Evolutionary conservation across 495 filamentous ascomycete species (phyloP), one percentile per base, ranked within the genome.

Genomic region (Annulohypoxylon moriforme): DNA sequence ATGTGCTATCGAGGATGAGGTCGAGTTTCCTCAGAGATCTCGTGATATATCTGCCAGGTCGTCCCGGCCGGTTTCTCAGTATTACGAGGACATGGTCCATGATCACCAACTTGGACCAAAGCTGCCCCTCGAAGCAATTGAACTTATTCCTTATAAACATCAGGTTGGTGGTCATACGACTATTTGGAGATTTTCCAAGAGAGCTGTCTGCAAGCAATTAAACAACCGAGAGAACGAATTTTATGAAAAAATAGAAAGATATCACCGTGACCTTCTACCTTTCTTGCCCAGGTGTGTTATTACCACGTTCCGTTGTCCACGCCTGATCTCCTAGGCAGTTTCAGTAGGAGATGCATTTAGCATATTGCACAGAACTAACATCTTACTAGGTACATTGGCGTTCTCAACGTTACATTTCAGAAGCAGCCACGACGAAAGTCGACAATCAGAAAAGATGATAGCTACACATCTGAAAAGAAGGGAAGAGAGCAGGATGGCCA

Each of bases 221-320:
- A 98, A 96, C 79, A 98, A 97, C 75, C 85, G 93, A 73, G 96
- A 99, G 75, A 99, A 99, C 81, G 93, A 97, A 80, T 99, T 99
- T 75, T 99, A 99, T 78, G 96, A 99, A 79, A 96, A 90, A 60
- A 91, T 99, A 70, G 96, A 99, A 82, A 87, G 86, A 68, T 87
- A 91, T 61, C 95, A 99, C 79, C 93, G 94, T 42, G 90, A 97
- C 70, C 85, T 99, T 75, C 82, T 99, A 62, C 87, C 89, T 22
- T 99, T 98, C 80, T 81, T 99, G 62, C 96, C 96, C 46, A 95
- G 93, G 94, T 97, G 86, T 68, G 91, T 84, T 67, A 63, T 50
- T 65, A 59, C 76, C 76, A 58, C 25, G 38, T 64, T 52, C 68
- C 52, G 16, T 60, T 69, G 4, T 18, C 27, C 42, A 18, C 22